Percentiles rank a stretch among this genome's conserved stretches.
phyloP scores from a whole-genome alignment of 2,329 filamentous ascomycete species.

The Periglandula ipomoeae region DNA sequence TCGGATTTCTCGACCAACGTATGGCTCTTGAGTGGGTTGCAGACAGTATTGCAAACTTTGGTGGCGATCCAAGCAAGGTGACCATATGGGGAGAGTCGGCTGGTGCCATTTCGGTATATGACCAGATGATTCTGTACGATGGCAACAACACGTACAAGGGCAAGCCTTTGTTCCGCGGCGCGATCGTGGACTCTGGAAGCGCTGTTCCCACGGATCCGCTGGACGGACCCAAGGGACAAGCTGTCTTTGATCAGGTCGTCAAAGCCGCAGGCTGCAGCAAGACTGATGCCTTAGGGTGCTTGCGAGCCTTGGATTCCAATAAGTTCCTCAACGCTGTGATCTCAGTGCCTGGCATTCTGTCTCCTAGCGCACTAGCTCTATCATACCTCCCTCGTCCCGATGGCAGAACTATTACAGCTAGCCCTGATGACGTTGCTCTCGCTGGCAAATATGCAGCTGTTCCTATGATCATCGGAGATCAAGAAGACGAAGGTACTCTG shows the following conservation, averaged over 20 bases:
- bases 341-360: slow-evolving; percentile 10
- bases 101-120: slow-evolving; percentile 45
- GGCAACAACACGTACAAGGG: slow-evolving; percentile 44
- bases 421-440: slow-evolving; percentile 16
- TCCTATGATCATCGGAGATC: background rate
- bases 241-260: background rate
- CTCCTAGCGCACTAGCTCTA: background rate
- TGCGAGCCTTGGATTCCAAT: slow-evolving; percentile 41
- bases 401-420: background rate
- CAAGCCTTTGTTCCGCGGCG: slow-evolving; percentile 1
- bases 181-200: slow-evolving; percentile 18
- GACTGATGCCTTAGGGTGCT: slow-evolving; percentile 29
- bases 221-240: background rate
- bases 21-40: slow-evolving; percentile 49
- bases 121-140: slow-evolving; percentile 43
- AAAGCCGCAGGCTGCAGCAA: background rate
- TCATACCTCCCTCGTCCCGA: slow-evolving; percentile 20
- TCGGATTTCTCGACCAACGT: slow-evolving; percentile 48
- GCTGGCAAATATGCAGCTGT: slow-evolving; percentile 53
- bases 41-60: slow-evolving; percentile 52
- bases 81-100: slow-evolving; percentile 52
- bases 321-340: slow-evolving; percentile 29
- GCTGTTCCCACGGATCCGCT: slow-evolving; percentile 34
- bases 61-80: slow-evolving; percentile 51
- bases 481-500: background rate